Conservation (phyloP, 225 moss, liverwort and hornwort species). For the Neckera pumila region DNA sequence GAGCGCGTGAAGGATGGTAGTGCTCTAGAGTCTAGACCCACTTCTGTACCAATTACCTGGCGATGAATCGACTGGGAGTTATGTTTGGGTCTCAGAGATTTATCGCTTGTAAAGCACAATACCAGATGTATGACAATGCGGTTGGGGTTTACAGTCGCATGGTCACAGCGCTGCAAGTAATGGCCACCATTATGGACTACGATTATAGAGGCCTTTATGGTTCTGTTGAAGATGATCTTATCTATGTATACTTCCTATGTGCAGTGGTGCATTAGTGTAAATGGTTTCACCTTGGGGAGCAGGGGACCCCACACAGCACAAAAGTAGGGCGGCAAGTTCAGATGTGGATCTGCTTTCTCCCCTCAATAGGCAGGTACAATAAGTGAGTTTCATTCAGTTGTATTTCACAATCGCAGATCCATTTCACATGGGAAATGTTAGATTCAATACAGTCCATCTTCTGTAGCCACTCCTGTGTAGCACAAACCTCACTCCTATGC, state of each 20-base stretch:
- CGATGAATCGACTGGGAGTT: neutral
- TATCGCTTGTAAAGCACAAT: neutral
- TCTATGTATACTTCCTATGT: neutral
- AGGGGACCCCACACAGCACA: neutral
- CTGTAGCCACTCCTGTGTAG: neutral
- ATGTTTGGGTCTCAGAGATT: neutral
- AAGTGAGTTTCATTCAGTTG: neutral
- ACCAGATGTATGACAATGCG: neutral
- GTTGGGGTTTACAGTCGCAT: neutral
- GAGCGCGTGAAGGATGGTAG: neutral
- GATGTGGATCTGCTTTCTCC: neutral
- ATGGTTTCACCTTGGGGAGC: neutral
- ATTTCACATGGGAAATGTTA: neutral
- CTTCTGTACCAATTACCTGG: neutral
- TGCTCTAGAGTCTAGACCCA: neutral
- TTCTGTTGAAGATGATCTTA: neutral
- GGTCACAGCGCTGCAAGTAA: neutral
- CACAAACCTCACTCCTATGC: neutral
- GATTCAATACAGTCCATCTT: neutral
- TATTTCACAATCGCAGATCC: neutral
- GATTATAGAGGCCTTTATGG: neutral
- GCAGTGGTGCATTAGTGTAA: neutral
- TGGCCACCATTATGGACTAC: neutral
- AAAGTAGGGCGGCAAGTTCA: neutral
- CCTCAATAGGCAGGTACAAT: no score